phyloP scores from a whole-genome alignment of 1,284 basidiomycete species.

The Leccinum fuscescens region DNA sequence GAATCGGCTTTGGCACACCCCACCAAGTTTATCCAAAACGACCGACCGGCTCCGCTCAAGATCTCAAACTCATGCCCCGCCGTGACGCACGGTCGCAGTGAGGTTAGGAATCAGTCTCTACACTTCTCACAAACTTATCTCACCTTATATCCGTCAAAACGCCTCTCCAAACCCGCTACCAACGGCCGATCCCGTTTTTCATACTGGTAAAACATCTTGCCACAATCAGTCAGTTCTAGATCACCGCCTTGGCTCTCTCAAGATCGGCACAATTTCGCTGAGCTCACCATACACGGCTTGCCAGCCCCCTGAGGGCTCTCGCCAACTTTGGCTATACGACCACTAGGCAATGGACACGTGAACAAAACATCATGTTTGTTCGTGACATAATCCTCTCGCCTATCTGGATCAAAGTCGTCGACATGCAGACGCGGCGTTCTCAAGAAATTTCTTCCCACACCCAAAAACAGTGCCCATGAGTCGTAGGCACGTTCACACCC shows the following conservation, averaged over 20 bases:
- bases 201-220: slow-evolving; percentile 8
- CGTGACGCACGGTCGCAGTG: slow-evolving; percentile 16
- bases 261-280: slow-evolving; percentile 17
- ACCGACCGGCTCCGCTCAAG: slow-evolving; percentile 2
- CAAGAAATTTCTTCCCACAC: slow-evolving; percentile 29
- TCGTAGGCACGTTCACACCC: slow-evolving; percentile 34
- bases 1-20: background rate
- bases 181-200: slow-evolving; percentile 17
- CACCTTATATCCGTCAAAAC: slow-evolving; percentile 23
- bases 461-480: slow-evolving; percentile 8
- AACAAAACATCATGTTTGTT: background rate
- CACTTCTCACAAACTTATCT: slow-evolving; percentile 17
- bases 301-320: background rate
- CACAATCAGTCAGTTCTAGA: slow-evolving; percentile 12
- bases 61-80: slow-evolving; percentile 13
- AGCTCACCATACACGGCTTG: slow-evolving; percentile 5
- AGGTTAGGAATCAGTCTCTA: slow-evolving; percentile 8
- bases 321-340: background rate
- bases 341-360: background rate
- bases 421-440: slow-evolving; percentile 27
- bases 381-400: slow-evolving; percentile 30
- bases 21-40: background rate
- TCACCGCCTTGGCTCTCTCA: slow-evolving; percentile 15
- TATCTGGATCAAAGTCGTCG: slow-evolving; percentile 22
- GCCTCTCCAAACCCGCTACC: slow-evolving; percentile 16